These are phyloP conservation scores for Pseudogymnoascus sp. DNA, from an alignment of 2,329 filamentous ascomycete genomes.

Conservation along the genomic window DNA sequence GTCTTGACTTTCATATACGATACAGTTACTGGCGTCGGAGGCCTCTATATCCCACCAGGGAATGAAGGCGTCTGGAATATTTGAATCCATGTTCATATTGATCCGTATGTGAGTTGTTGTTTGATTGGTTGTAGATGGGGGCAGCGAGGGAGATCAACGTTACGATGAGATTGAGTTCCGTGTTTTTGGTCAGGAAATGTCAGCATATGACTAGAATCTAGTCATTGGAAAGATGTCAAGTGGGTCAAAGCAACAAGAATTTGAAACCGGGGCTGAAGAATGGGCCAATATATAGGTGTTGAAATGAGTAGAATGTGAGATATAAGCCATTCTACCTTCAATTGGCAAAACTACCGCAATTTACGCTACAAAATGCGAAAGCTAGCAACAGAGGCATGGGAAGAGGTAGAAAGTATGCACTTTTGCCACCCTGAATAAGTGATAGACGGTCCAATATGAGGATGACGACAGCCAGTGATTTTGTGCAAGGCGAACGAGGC, in stretches of 20 bases:
- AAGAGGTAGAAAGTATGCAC: not conserved
- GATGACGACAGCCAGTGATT: not conserved
- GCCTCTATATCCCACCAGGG: not conserved
- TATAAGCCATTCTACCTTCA: not conserved
- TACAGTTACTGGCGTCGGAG: not conserved
- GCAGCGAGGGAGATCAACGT: not conserved
- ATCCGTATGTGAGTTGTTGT: not conserved
- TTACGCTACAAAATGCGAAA: not conserved
- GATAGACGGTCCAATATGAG: not conserved
- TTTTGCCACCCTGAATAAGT: not conserved
- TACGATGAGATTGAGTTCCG: conserved; percentile 1
- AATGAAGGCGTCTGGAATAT: not conserved
- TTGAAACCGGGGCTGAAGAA: conserved; percentile 7
- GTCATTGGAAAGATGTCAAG: not conserved
- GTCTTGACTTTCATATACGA: not conserved
- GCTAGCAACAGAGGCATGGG: not conserved
- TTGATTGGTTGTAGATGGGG: not conserved
- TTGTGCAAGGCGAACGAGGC: not conserved
- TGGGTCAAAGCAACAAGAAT: conserved; percentile 6
- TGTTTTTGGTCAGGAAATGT: not conserved
- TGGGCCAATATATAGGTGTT: conserved; percentile 8
- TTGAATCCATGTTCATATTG: not conserved
- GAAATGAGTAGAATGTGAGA: conserved; percentile 3
- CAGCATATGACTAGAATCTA: conserved; percentile 5
- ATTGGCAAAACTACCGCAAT: not conserved